Conservation (phyloP, 345 rosid genomes). For the Pistacia vera region DNA sequence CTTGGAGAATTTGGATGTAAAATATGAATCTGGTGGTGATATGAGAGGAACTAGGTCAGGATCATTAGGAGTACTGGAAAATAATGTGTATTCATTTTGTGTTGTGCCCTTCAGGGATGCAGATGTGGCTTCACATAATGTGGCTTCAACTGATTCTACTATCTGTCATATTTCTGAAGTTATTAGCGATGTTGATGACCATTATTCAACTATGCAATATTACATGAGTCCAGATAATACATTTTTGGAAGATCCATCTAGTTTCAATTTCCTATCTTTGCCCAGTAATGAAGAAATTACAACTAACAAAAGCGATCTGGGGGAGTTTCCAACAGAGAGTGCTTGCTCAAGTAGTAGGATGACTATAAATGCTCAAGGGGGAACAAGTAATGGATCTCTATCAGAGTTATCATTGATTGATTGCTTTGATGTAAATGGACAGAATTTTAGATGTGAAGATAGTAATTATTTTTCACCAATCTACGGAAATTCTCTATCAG, state of each 20-base stretch:
- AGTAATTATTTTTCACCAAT: slow-evolving; percentile 29
- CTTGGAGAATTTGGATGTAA: slow-evolving; percentile 27
- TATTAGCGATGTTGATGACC: slow-evolving; percentile 34
- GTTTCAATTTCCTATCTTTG: slow-evolving; percentile 28
- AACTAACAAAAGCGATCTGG: slow-evolving; percentile 43
- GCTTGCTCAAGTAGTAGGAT: slow-evolving; percentile 35
- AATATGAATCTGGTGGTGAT: slow-evolving; percentile 13
- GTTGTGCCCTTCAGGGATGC: slow-evolving; percentile 25
- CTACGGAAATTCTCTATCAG: slow-evolving; percentile 28
- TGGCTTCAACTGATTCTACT: slow-evolving; percentile 35
- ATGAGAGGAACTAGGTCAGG: slow-evolving; percentile 27
- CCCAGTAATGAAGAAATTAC: slow-evolving; percentile 36
- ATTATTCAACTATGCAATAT: slow-evolving; percentile 32
- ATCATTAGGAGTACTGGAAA: slow-evolving; percentile 30
- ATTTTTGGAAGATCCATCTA: slow-evolving; percentile 27
- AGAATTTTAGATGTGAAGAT: slow-evolving; percentile 36
- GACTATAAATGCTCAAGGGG: slow-evolving; percentile 35
- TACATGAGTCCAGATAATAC: slow-evolving; percentile 26
- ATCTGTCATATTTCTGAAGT: slow-evolving; percentile 40
- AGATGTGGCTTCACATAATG: slow-evolving; percentile 29
- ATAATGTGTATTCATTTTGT: slow-evolving; percentile 8
- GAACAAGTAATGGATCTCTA: slow-evolving; percentile 28
- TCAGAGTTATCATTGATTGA: slow-evolving; percentile 38
- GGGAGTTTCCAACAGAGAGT: slow-evolving; percentile 42
- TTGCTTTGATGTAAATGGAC: slow-evolving; percentile 34